These are phyloP conservation scores for Phialophora tarda DNA, from an alignment of 2,329 filamentous ascomycete genomes.

Conservation along the genomic window DNA sequence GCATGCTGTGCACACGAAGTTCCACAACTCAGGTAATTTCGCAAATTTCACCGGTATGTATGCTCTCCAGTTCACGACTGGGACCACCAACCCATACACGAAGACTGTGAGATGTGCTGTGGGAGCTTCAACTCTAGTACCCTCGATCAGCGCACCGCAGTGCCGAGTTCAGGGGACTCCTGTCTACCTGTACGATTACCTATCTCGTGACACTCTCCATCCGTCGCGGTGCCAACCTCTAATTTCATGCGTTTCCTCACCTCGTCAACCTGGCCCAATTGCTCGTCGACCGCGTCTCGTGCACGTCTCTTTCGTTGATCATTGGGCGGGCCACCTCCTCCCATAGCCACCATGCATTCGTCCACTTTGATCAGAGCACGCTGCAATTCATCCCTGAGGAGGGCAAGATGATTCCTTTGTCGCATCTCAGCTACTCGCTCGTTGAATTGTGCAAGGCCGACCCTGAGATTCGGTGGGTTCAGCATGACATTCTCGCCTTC, in stretches of 20 bases:
- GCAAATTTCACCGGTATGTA: no score
- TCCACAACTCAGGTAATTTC: no score
- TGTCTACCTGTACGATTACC: no score
- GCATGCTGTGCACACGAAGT: no score
- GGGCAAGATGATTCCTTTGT: not conserved
- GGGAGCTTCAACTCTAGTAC: no score
- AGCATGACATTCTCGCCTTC: not conserved
- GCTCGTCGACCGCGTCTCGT: not conserved
- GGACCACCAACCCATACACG: no score
- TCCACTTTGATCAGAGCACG: not conserved
- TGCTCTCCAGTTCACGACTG: no score
- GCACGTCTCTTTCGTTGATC: not conserved
- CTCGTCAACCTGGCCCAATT: not conserved
- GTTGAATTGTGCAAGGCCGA: not conserved
- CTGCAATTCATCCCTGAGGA: not conserved
- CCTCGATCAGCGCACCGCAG: not conserved
- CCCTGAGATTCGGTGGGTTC: not conserved
- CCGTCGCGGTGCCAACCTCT: not conserved
- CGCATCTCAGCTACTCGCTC: not conserved
- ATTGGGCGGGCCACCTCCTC: not conserved
- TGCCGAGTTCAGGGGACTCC: not conserved
- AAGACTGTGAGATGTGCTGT: no score
- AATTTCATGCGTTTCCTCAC: conserved; percentile 4
- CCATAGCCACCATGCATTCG: not conserved
- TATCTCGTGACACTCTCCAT: not conserved